Percentiles rank a stretch among this genome's conserved stretches.
phyloP scores from a whole-genome alignment of 257 asterid species.

The Hygrophila difformis region DNA sequence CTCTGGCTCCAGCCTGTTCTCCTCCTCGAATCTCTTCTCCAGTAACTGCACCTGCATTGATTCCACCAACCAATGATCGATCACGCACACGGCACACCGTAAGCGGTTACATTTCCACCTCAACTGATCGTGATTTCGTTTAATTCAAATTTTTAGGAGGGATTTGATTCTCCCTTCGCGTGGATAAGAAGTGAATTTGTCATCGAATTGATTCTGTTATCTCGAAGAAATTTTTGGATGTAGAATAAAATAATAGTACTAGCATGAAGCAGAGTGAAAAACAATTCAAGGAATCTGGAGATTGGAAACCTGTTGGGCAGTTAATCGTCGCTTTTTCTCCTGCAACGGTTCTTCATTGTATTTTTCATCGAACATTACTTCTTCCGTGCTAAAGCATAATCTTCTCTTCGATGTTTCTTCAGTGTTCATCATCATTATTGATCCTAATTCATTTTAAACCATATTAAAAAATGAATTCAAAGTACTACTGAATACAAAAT shows the following conservation, averaged over 20 bases:
- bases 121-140: too few relatives aligned
- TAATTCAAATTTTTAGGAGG: not conserved
- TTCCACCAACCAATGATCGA: not conserved
- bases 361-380: slow-evolving; percentile 70
- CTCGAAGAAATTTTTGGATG: not conserved
- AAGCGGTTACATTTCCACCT: too few relatives aligned
- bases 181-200: not conserved
- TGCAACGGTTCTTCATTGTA: slow-evolving; percentile 85
- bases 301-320: slow-evolving; percentile 64
- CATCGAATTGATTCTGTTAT: not conserved
- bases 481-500: not conserved
- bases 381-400: slow-evolving; percentile 67
- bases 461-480: not conserved
- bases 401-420: slow-evolving; percentile 69
- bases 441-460: slow-evolving; percentile 30
- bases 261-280: not conserved
- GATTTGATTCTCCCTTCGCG: not conserved
- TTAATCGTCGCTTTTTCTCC: slow-evolving; percentile 96
- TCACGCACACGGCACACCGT: too few relatives aligned
- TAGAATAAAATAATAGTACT: not conserved
- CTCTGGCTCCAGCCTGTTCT: slow-evolving; percentile 98
- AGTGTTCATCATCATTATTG: slow-evolving; percentile 38
- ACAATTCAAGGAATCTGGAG: not conserved
- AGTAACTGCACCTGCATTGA: slow-evolving; percentile 65
- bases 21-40: slow-evolving; percentile 92